Evolutionary conservation across 2,329 filamentous ascomycete genomes (phyloP).

Genomic region (Septoria linicola): DNA sequence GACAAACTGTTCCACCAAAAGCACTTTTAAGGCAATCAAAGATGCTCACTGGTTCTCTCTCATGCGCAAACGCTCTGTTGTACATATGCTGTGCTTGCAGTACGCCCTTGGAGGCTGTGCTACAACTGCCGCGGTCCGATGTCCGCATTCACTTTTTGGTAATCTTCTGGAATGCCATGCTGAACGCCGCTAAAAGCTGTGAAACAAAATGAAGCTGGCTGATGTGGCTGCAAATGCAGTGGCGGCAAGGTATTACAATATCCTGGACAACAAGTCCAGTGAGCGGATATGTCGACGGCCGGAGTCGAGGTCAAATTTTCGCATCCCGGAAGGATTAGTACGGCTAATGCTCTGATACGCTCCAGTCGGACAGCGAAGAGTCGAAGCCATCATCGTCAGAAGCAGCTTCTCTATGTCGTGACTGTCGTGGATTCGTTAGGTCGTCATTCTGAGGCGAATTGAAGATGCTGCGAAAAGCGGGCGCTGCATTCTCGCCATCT

Average conservation of each 20-base stretch:
- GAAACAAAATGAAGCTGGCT: conserved; percentile 9
- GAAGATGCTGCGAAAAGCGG: conserved; percentile 39
- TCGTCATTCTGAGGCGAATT: conserved; percentile 30
- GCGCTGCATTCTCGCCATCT: conserved; percentile 13
- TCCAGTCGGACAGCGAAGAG: conserved; percentile 15
- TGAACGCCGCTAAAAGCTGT: conserved; percentile 21
- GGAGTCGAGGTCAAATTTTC: too few species aligned
- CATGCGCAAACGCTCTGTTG: conserved; percentile 20
- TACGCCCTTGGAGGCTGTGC: conserved; percentile 14
- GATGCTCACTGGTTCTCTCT: conserved; percentile 6
- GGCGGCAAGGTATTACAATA: conserved; percentile 1
- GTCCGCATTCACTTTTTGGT: conserved; percentile 20
- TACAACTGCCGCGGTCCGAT: conserved; percentile 14
- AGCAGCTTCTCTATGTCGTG: conserved; percentile 28
- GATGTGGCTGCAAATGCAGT: neutral
- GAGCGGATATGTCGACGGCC: conserved; percentile 1
- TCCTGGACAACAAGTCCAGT: neutral
- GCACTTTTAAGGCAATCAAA: conserved; percentile 5
- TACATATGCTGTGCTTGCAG: conserved; percentile 24
- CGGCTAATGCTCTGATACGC: conserved; percentile 18
- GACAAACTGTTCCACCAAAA: conserved; percentile 1
- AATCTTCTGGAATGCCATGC: conserved; percentile 18
- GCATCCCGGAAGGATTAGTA: conserved; percentile 22
- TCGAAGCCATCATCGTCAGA: conserved; percentile 33
- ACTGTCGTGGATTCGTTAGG: conserved; percentile 23